Evolutionary conservation across 1,284 basidiomycete genomes (phyloP), one percentile per base, ranked within the genome.

Genomic region (Heterobasidion annosum): DNA sequence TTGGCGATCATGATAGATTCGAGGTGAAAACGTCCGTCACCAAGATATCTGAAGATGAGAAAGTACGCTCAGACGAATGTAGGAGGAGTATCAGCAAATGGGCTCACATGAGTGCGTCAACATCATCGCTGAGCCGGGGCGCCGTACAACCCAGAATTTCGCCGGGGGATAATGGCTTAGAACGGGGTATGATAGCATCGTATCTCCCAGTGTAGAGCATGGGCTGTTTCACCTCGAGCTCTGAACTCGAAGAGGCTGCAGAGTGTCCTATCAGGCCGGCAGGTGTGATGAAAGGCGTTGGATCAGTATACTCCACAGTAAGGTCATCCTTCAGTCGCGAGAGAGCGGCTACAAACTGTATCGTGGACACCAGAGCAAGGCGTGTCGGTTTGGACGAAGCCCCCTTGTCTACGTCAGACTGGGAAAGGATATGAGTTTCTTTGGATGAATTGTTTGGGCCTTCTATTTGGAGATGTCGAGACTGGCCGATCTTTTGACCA

Each of bases 1-100:
- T 99, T 99, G 34, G 93, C 93, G 57, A 99, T 98, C 97, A 99
- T 99, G 67, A 98, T 95, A 12, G 91, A 91, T 70, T 99, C 97
- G 15, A 99, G 80, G 67, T 99, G 97, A 74, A 99, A 99, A 12
- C 97, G 85, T 16, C 97, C 97, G 65, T 99, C 97, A 19, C 97
- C 97, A 34, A 99, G 82, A 68, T 99, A 99, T 63, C 93, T 94
- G 49, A 48, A 52, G 40, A 50, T 55, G 53, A 40, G 1, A 40
- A 6, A 5, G 6, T 40, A 40, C n/a, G n/a, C n/a, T 40, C 2
- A 40, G n/a, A 3, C 10, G 37, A 40, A n/a, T 40, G 37, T 4
- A 12, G 37, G 49, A 52, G 7, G 50, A 33, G n/a, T 37, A 52
- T 10, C 42, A 37, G 55, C 53, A 54, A 25, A 54, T 44, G 0